Evolutionary conservation across 176 grass and related monocot species (phyloP), one percentile per base, ranked within the genome.

Genomic region (Oropetium thomaeum): DNA sequence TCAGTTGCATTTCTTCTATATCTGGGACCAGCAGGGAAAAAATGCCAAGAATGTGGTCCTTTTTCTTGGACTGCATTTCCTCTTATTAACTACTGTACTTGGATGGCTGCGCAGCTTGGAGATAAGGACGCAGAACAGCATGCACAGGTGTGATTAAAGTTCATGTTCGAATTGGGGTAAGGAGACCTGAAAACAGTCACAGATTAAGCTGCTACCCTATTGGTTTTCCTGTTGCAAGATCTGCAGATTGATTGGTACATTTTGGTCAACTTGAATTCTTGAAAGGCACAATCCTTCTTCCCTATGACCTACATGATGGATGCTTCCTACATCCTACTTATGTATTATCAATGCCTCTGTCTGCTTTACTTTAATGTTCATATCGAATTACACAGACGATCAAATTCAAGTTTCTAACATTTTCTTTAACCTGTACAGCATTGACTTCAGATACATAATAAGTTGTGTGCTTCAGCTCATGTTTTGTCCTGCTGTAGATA

Each of bases 61-160:
- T 51, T 9, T 25, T 83, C 47, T 58, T 82, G 73, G 55, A 59
- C 38, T 87, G 52, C 61, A 77, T 65, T 87, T 65, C 48, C 55
- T 41, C 31, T n/a, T n/a, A n/a, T n/a, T 28, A 52, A 6, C 37
- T 10, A 64, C 58, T 77, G 39, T 67, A 54, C 49, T 81, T 23
- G 77, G 58, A 53, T 53, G 81, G 65, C 57, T 70, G 58, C 32
- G 58, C 63, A 76, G 62, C 13, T 2, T 30, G 34, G 41, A 59
- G 73, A 61, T 22, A 83, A 74, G 47, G 26, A 65, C 17, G 54
- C 37, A 10, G 11, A 47, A 72, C 3, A 26, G 58, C 20, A 77
- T 5, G 40, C 33, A 82, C 43, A n/a, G 64, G 47, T 25, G 22
- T 31, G 14, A 38, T 47, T 25, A 43, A 16, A 58, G 3, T 42